Evolutionary conservation across 768 basidiomycete genomes (phyloP).

Genomic region (Pluteus cervinus): DNA sequence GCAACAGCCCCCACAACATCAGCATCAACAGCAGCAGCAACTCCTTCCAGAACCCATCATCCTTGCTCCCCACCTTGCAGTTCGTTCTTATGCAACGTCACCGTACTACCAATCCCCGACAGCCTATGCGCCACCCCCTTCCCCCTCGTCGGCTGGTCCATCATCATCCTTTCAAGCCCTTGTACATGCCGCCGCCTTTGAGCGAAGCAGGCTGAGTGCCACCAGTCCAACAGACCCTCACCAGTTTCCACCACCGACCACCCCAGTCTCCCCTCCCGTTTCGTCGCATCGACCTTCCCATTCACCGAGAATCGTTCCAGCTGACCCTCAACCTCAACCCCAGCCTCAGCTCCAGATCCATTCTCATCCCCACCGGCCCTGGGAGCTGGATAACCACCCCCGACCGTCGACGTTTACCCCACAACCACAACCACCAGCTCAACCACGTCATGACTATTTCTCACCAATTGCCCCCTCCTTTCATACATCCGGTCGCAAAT

Average conservation of each 20-base stretch:
- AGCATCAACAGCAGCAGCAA: no score
- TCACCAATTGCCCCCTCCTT: no score
- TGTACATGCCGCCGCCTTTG: conserved; percentile 66
- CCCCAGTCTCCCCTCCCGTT: conserved; percentile 2
- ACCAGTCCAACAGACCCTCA: conserved; percentile 13
- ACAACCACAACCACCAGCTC: no score
- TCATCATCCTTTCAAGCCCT: conserved; percentile 25
- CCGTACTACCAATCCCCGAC: conserved; percentile 2
- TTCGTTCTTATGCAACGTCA: conserved; percentile 3
- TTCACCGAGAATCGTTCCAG: no score
- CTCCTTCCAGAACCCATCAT: conserved; percentile 14
- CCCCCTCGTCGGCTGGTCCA: conserved; percentile 6
- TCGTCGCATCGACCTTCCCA: no score
- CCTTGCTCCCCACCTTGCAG: conserved; percentile 19
- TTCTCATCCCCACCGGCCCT: no score
- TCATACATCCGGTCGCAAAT: no score
- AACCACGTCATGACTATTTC: no score
- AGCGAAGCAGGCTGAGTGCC: conserved; percentile 45
- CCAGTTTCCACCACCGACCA: conserved; percentile 5
- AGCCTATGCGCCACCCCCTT: conserved; percentile 7
- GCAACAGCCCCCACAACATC: no score
- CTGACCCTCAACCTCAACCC: background rate
- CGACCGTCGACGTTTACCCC: no score
- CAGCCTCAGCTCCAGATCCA: conserved; percentile 2
- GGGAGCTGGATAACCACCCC: no score